These are phyloP conservation scores for Nothopassalora personata DNA, from an alignment of 2,329 filamentous ascomycete species.

Conservation along the genomic window DNA sequence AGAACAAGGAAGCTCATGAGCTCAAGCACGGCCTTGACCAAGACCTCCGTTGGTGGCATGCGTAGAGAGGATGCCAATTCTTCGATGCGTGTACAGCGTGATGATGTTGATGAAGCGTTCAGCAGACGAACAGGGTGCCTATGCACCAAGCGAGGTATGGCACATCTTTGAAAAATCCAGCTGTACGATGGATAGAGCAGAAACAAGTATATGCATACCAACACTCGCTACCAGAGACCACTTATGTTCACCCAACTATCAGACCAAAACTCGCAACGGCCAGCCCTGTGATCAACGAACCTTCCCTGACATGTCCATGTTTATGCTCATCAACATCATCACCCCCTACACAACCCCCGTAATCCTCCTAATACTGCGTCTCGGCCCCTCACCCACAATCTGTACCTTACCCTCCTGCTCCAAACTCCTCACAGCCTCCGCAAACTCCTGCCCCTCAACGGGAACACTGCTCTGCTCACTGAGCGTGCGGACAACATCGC, in stretches of 20 bases:
- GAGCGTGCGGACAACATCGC: constrained; percentile 70
- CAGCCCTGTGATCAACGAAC: neutral
- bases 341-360: constrained; percentile 44
- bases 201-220: neutral
- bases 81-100: too few relatives aligned
- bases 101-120: too few relatives aligned
- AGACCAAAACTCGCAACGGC: neutral
- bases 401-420: constrained; percentile 82
- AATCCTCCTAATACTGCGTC: constrained; percentile 75
- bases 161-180: neutral
- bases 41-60: too few relatives aligned
- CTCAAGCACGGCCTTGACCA: too few relatives aligned
- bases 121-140: too few relatives aligned
- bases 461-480: constrained; percentile 63
- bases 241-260: neutral
- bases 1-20: too few relatives aligned
- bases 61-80: too few relatives aligned
- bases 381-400: constrained; percentile 75
- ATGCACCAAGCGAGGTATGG: too few relatives aligned
- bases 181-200: neutral
- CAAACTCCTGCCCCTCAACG: constrained; percentile 75
- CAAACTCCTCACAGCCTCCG: constrained; percentile 69
- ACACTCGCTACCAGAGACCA: neutral
- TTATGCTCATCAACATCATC: constrained; percentile 2
- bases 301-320: neutral